These are phyloP conservation scores for Nidularia sp. DNA, from an alignment of 768 basidiomycete genomes.

Conservation along the genomic window DNA sequence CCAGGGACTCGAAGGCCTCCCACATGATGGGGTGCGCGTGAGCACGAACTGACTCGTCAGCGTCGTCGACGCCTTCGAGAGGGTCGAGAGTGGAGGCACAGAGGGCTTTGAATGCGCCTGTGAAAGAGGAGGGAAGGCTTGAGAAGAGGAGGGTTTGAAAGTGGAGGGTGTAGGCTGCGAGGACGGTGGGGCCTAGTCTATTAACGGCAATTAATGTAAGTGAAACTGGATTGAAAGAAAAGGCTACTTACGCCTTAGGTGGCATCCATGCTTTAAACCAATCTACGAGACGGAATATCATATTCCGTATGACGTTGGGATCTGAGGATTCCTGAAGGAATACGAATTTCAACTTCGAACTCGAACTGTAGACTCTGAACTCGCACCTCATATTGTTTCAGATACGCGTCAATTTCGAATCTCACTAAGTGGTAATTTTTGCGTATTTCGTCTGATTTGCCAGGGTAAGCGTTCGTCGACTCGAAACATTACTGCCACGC, in stretches of 20 bases:
- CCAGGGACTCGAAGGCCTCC: conserved; percentile 64
- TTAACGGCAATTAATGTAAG: neutral
- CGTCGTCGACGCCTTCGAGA: conserved; percentile 12
- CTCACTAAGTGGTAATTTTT: conserved; percentile 55
- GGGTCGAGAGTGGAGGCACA: conserved; percentile 54
- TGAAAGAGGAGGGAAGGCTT: conserved; percentile 63
- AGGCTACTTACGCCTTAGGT: conserved; percentile 48
- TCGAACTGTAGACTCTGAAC: neutral
- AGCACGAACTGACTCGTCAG: neutral
- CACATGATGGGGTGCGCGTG: conserved; percentile 28
- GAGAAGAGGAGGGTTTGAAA: conserved; percentile 79
- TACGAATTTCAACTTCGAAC: neutral
- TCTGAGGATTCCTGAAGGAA: conserved; percentile 39
- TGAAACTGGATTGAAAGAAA: conserved; percentile 1
- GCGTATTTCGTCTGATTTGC: conserved; percentile 54
- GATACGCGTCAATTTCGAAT: conserved; percentile 53
- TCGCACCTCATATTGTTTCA: conserved; percentile 60
- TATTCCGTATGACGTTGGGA: conserved; percentile 42
- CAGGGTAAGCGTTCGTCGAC: neutral
- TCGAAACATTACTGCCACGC: conserved; percentile 10
- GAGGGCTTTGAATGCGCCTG: conserved; percentile 63
- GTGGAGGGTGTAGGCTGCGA: conserved; percentile 55
- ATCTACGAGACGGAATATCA: conserved; percentile 57
- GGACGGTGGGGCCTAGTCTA: conserved; percentile 60
- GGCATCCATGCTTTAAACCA: conserved; percentile 82